A percentile compares a stretch with the other conserved stretches of the same genome.
Evolutionary conservation across 805 yeast species (phyloP).

Genomic region (Saccharomycopsis selenospora): DNA sequence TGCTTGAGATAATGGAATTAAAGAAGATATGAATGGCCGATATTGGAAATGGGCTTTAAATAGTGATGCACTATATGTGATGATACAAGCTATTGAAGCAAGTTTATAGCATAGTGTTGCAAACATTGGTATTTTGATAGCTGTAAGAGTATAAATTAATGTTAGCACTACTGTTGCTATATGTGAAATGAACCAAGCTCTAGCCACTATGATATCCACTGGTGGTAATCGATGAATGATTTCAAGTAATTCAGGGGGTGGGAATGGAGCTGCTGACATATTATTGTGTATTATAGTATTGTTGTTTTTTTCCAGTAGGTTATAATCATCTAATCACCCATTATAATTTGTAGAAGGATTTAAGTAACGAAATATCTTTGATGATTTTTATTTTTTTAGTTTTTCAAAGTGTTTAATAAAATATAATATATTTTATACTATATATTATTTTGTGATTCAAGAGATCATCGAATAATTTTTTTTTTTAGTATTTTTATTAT

Average conservation of each 20-base stretch:
- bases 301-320: too few species aligned
- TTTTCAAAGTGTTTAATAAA: too few species aligned
- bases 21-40: slow-evolving; percentile 4
- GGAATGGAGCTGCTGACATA: slow-evolving; percentile 1
- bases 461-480: too few species aligned
- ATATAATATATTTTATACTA: too few species aligned
- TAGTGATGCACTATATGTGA: slow-evolving; percentile 11
- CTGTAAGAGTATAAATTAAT: slow-evolving; percentile 10
- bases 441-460: too few species aligned
- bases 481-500: too few species aligned
- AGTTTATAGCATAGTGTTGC: slow-evolving; percentile 9
- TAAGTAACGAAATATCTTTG: too few species aligned
- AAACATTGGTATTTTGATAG: slow-evolving; percentile 8
- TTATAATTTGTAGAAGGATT: too few species aligned
- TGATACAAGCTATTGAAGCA: slow-evolving; percentile 14
- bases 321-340: too few species aligned
- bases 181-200: slow-evolving; percentile 13
- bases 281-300: too few species aligned
- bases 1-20: slow-evolving; percentile 19
- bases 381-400: too few species aligned
- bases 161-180: slow-evolving; percentile 11
- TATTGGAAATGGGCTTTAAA: slow-evolving; percentile 6
- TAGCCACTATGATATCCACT: slow-evolving; percentile 3
- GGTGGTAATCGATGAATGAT: slow-evolving; percentile 8
- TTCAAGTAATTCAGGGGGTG: slow-evolving; percentile 5